Base-by-base conservation (phyloP, 768 basidiomycete genomes). In the Kwoniella bestiolae region DNA sequence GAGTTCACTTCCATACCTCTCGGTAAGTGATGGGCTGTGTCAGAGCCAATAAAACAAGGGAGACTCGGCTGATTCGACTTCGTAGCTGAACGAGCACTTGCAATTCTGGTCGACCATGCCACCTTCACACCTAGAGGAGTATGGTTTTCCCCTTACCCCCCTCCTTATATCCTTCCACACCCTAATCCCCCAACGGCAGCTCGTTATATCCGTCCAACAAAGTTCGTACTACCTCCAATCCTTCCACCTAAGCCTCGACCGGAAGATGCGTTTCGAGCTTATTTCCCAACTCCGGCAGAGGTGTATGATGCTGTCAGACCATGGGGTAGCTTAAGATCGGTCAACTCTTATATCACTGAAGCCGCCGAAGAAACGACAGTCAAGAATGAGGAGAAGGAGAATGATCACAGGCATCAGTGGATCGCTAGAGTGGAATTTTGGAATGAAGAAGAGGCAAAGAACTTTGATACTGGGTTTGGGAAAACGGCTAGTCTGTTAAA, bases 381-480 rank as follows among this genome's bases (percentile, higher is more conserved):
- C 4, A 14, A 34, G n/a, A n/a, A n/a, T n/a, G n/a, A n/a, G 28
- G n/a, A 11, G n/a, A n/a, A 34, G 2, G 16, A 52, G 14, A 25
- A 28, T 32, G 32, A 29, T 4, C 44, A 59, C 12, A n/a, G 12
- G 3, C 50, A 63, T 2, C 41, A 25, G 2, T 77, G 75, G 75
- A 41, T 69, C 3, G 75, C 73, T 7, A 57, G 56, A 32, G 71
- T 70, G 21, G 68, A 73, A 49, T 77, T 77, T 52, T 77, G 75
- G 75, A 65, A 65, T 51, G 75, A 77, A 35, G 71, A 71, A n/a
- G 75, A 77, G 41, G 75, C 75, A 21, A 56, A 41, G 34, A 53
- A 56, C 0, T 77, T 77, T 50, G 73, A 73, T 21, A 23, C 44
- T 14, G 75, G 75, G 6, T 74, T 72, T 52, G 75, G 75, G 5